A percentile compares a stretch with the other conserved stretches of the same genome.
Conservation (phyloP, 495 filamentous ascomycete genomes). For the Xylaria grammica region DNA sequence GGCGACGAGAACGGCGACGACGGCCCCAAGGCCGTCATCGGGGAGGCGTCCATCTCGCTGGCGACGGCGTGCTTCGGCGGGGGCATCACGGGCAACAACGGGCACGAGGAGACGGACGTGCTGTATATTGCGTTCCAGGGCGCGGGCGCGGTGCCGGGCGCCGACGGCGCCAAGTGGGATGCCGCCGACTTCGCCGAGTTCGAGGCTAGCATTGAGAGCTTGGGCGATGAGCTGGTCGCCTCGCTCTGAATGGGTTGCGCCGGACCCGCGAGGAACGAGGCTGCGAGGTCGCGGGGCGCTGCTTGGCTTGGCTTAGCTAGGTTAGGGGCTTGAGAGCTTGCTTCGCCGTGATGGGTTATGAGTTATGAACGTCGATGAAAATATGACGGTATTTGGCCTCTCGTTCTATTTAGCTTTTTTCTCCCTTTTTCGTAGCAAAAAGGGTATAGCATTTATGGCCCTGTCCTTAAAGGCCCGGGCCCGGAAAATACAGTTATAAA, state of each 20-base stretch:
- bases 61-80: slow-evolving; percentile 63
- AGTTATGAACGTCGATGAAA: no score
- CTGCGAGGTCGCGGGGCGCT: no score
- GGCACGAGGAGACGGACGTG: slow-evolving; percentile 56
- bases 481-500: no score
- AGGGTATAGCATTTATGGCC: no score
- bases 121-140: slow-evolving; percentile 64
- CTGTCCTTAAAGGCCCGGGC: no score
- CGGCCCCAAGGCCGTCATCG: slow-evolving; percentile 51
- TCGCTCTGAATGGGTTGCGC: not conserved
- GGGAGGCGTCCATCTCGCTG: slow-evolving; percentile 63
- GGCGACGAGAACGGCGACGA: slow-evolving; percentile 66
- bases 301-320: no score
- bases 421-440: no score
- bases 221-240: slow-evolving; percentile 51
- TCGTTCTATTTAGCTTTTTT: no score
- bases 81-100: slow-evolving; percentile 53
- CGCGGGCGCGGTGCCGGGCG: slow-evolving; percentile 52
- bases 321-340: no score
- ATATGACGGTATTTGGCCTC: no score
- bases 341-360: no score
- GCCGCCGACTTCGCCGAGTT: slow-evolving; percentile 50
- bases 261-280: no score
- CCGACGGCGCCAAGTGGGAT: slow-evolving; percentile 55
- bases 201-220: slow-evolving; percentile 51